Base-by-base conservation (phyloP, 2,329 filamentous ascomycete genomes). In the Pseudogymnoascus sp. region DNA sequence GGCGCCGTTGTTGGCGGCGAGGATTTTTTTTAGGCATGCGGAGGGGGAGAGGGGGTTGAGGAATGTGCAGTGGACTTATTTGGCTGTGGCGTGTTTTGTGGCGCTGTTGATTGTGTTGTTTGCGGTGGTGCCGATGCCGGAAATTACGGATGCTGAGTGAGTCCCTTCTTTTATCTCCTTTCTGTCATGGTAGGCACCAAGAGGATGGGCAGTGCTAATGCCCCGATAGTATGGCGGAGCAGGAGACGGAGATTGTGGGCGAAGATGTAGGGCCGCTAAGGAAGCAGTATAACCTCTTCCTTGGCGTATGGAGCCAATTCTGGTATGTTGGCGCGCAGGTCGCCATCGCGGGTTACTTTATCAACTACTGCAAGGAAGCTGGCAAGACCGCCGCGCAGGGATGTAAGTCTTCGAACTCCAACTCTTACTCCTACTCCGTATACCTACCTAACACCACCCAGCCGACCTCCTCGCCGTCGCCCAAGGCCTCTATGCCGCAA, bases 241-340 rank as follows among this genome's bases (percentile, higher is more conserved):
- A 60, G 16, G 36, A 39, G 8, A 39, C 14, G 2, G 31, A 16
- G 16, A 36, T 60, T 14, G 21, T 26, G 10, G 57, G 23, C 10
- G 45, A 54, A 62, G 80, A 54, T 63, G 80, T 85, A 67, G 81
- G 84, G 73, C 85, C 88, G 0, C 82, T 90, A 66, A 75, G 78
- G 69, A 87, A 88, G 74, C 87, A 90, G 69, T 91, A 89, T 73
- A 83, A 84, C n/a, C 79, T 92, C 2, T 91, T 91, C 79, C 88
- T 90, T 70, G 89, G 88, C 7, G 83, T 87, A 0, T 82, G 87
- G 67, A 87, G 89, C 0, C 89, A 93, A 67, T 92, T 92, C 74
- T 89, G 86, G 72, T 93, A 93, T 73, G 87, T 80, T 0, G 89
- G 89, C 54, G 84, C 88, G 0, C 89, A 93, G 70, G 78, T 87